phyloP scores from a whole-genome alignment of 2,329 filamentous ascomycete genomes.

The Penicillium sp. region DNA sequence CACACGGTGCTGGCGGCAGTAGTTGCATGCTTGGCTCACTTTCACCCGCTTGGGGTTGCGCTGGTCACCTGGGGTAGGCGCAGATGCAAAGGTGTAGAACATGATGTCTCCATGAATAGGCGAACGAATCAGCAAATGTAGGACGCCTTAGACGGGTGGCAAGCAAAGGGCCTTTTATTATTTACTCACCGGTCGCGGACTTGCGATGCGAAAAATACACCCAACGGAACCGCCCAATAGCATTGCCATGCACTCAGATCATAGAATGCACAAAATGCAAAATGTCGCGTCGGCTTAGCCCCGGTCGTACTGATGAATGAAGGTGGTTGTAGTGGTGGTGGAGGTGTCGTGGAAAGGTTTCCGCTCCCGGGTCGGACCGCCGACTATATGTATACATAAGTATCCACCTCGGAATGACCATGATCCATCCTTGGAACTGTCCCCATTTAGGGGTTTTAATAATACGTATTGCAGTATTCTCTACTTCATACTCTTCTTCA shows the following conservation, averaged over 20 bases:
- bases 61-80: not conserved
- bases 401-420: no score
- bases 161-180: not conserved
- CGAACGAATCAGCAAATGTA: not conserved
- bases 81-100: not conserved
- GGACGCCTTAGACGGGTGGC: not conserved
- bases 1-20: conserved; percentile 21
- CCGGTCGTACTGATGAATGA: no score
- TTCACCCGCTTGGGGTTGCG: conserved; percentile 14
- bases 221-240: not conserved
- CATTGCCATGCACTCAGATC: not conserved
- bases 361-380: no score
- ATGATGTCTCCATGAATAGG: not conserved
- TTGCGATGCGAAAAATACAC: not conserved
- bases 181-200: not conserved
- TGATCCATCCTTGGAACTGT: no score
- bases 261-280: no score
- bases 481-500: no score
- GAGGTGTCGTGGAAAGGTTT: no score
- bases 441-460: no score
- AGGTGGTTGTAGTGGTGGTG: no score
- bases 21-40: conserved; percentile 19
- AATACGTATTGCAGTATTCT: no score
- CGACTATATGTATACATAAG: no score
- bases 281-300: no score